Base-by-base conservation (phyloP, 768 basidiomycete genomes). In the Pilatotrama ljubarskyi region DNA sequence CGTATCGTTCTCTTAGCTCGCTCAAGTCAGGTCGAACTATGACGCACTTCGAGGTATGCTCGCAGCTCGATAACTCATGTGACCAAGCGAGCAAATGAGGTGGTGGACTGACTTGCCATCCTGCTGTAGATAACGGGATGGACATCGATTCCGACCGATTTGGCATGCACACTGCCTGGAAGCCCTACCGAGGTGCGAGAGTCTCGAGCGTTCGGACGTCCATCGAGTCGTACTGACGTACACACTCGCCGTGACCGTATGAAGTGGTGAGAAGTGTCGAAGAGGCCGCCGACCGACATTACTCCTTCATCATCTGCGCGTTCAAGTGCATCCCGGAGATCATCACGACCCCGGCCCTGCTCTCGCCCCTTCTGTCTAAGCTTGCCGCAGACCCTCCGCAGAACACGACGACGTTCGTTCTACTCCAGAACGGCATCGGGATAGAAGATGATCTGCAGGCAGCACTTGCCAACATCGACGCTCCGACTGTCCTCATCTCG, bases 341-440 rank as follows among this genome's bases (percentile, higher is more conserved):
- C 35, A 36, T 52, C 20, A 53, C 63, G 8, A 72, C 69, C 9
- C 61, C 72, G 4, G 44, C 52, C 1, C 58, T 74, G n/a, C 66
- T 75, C 38, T 46, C 57, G 2, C 73, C 73, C 1, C 51, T 75
- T 1, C 57, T 73, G 17, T 15, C 59, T 11, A 38, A 37, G 3
- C 54, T 68, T 18, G 8, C 49, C 13, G 20, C 44, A 2, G 49
- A 50, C 5, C 26, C 60, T n/a, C 2, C 18, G 2, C 32, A 59
- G 1, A 24, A 52, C 9, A 58, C 69, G 7, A 55, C 66, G 7
- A 50, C 70, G 17, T 70, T 74, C 47, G 71, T 74, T 2, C 63
- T 74, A 17, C 67, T 75, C 32, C 74, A 75, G 57, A 75, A 75
- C 54, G 74, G 74, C 13, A 69, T 75, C 42, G 71, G 71, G n/a